Base-by-base conservation (phyloP, 306 rosid species). In the Castanospermum australe region DNA sequence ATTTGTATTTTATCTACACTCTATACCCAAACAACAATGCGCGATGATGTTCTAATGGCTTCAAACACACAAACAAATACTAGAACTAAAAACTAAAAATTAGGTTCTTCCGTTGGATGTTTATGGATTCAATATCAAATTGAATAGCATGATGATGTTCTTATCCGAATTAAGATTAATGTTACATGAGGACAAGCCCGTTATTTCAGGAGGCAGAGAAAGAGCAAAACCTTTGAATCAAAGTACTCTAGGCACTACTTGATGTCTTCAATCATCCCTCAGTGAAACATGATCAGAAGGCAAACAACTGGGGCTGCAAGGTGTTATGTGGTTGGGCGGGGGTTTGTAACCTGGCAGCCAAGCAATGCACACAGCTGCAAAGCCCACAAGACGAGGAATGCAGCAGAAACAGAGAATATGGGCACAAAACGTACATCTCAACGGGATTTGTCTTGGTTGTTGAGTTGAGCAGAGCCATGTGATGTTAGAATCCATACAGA, bases 401-500 rank as follows among this genome's bases (percentile, higher is more conserved):
- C 39, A 20, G 39, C 64, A 61, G 39, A 62, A 81, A 20, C 65
- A 64, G 3, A 57, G 48, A 66, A 78, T 54, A 67, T 67, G 88
- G 88, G 76, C 85, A 85, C 74, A 71, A 62, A 51, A 54, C 47
- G 54, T 57, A 66, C 73, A 76, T 73, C 77, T 85, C 28, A 66
- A 67, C 32, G 41, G 6, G 90, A 60, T 72, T 59, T 85, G 78
- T 60, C 55, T 84, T 6, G 69, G 81, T 44, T 61, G 76, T 61
- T 81, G 72, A 76, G 25, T 71, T 62, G 12, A 65, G 35, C 84
- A 84, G 25, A n/a, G 51, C 55, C 92, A 83, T 85, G 90, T 81
- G 86, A 84, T 21, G 14, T 18, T 68, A 60, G 75, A 73, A 61
- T 44, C 65, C 50, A 41, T 13, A 42, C 81, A 61, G 17, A 33